Percentiles rank a stretch among this genome's conserved stretches.
Conservation (phyloP, 805 yeast genomes). For the Pichia cabralensis region DNA sequence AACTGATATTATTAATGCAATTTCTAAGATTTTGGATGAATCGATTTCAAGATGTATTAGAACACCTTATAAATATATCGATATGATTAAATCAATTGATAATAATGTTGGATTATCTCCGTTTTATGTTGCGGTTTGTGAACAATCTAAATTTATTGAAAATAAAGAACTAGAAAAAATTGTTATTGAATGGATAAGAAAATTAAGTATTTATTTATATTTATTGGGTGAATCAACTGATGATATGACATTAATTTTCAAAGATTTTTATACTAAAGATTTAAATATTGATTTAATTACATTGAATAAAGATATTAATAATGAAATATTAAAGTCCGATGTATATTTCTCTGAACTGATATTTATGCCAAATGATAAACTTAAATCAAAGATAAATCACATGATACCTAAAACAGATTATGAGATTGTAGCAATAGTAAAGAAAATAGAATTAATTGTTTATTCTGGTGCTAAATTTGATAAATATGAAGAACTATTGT, state of each 20-base stretch:
- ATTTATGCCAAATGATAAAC: slow-evolving; percentile 19
- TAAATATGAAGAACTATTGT: slow-evolving; percentile 21
- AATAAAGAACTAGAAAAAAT: slow-evolving; percentile 19
- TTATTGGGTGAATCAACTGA: slow-evolving; percentile 50
- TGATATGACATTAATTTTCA: slow-evolving; percentile 11
- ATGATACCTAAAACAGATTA: slow-evolving; percentile 35
- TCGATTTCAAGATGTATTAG: slow-evolving; percentile 58
- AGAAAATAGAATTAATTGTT: slow-evolving; percentile 28
- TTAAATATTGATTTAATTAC: slow-evolving; percentile 16
- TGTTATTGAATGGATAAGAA: slow-evolving; percentile 37
- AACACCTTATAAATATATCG: slow-evolving; percentile 81
- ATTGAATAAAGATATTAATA: slow-evolving; percentile 8
- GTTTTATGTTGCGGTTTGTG: slow-evolving; percentile 45
- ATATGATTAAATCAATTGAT: slow-evolving; percentile 29
- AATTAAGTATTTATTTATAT: slow-evolving; percentile 36
- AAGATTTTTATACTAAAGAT: slow-evolving; percentile 13
- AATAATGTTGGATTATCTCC: slow-evolving; percentile 33
- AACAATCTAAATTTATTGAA: slow-evolving; percentile 56
- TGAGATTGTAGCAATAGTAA: slow-evolving; percentile 38
- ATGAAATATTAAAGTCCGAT: background rate
- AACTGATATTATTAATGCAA: slow-evolving; percentile 17
- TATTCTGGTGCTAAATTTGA: slow-evolving; percentile 14
- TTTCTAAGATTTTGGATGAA: slow-evolving; percentile 69
- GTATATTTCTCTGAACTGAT: slow-evolving; percentile 5
- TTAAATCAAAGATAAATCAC: slow-evolving; percentile 17